Evolutionary conservation across 2,329 filamentous ascomycete genomes (phyloP).

Genomic region (Clarireedia homoeocarpa): DNA sequence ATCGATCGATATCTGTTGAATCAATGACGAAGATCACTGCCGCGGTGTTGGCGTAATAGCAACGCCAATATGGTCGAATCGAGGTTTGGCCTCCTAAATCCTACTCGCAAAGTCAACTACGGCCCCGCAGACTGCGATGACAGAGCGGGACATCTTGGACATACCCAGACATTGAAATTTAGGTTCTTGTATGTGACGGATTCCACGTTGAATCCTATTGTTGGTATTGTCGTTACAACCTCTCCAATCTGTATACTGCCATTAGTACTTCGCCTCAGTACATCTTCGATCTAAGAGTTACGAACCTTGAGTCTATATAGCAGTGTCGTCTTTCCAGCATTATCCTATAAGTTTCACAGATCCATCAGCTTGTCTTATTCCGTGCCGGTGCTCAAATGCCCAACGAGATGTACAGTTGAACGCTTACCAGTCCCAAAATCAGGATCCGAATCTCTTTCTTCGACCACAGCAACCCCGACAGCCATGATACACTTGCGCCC

Average conservation of each 20-base stretch:
- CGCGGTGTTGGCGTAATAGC: constrained; percentile 98
- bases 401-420: neutral
- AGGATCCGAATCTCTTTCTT: constrained; percentile 98
- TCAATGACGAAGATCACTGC: constrained; percentile 99
- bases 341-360: constrained; percentile 55
- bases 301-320: constrained; percentile 89
- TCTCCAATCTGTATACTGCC: constrained; percentile 71
- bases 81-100: constrained; percentile 97
- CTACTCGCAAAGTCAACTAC: constrained; percentile 33
- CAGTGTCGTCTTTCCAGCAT: constrained; percentile 95
- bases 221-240: constrained; percentile 97
- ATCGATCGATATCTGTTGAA: constrained; percentile 90
- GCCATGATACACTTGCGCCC: constrained; percentile 59
- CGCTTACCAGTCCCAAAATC: constrained; percentile 80
- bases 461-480: constrained; percentile 69
- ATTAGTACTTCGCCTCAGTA: neutral
- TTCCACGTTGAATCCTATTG: constrained; percentile 98
- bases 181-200: constrained; percentile 97
- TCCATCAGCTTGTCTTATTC: constrained; percentile 7
- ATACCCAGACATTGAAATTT: constrained; percentile 97
- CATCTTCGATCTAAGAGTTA: neutral
- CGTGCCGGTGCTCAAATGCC: neutral
- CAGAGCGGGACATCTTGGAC: constrained; percentile 25
- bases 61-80: constrained; percentile 97
- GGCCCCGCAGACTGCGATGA: neutral